phyloP scores from a whole-genome alignment of 2,329 filamentous ascomycete species.

The Colletotrichum shisoi region DNA sequence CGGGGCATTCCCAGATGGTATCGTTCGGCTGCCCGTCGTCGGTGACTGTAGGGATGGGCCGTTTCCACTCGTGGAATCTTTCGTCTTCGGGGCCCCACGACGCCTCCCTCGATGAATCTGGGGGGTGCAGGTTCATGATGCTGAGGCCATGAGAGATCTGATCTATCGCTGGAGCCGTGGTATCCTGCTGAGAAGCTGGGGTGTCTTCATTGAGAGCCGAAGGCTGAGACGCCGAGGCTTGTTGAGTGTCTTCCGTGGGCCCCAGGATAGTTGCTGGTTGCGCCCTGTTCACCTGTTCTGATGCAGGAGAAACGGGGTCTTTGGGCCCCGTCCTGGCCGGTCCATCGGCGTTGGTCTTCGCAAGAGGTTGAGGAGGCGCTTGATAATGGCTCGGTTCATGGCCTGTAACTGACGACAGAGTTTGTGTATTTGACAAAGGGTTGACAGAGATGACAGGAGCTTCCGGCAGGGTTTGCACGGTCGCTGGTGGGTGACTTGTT shows the following conservation, averaged over 20 bases:
- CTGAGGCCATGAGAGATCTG: not conserved
- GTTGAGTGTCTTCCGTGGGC: not conserved
- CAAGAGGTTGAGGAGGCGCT: not conserved
- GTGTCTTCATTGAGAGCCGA: not conserved
- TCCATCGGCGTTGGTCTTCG: not conserved
- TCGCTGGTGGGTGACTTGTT: not conserved
- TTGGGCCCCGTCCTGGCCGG: not conserved
- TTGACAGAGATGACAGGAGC: not conserved
- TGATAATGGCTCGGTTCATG: not conserved
- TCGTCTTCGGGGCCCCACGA: slow-evolving; percentile 1
- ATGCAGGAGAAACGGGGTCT: no score
- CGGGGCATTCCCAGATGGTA: slow-evolving; percentile 45
- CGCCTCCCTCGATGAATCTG: not conserved
- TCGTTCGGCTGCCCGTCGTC: slow-evolving; percentile 42
- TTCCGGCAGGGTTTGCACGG: not conserved
- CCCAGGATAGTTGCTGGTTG: not conserved
- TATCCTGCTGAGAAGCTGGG: not conserved
- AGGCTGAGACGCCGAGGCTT: not conserved
- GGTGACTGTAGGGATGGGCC: slow-evolving; percentile 1
- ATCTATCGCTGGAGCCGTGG: not conserved
- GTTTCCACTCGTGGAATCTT: slow-evolving; percentile 20
- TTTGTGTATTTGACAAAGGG: no score
- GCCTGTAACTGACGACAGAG: not conserved
- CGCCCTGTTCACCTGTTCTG: no score
- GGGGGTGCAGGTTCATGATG: not conserved